These are phyloP conservation scores for Gracilaria domingensis DNA, from an alignment of 23 red algal genomes.

Conservation along the genomic window DNA sequence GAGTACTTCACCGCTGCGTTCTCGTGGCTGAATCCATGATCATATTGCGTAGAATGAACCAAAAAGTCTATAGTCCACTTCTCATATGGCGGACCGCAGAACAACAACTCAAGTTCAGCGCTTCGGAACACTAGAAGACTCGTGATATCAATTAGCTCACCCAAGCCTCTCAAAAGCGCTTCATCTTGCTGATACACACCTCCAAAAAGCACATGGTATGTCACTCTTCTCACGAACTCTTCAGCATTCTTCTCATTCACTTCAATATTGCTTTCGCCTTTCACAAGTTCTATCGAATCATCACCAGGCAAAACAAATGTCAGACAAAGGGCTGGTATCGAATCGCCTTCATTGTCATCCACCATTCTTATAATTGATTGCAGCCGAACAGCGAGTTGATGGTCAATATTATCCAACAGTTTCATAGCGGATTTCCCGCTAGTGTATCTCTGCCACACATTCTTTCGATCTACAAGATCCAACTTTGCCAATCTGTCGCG, in stretches of 20 bases:
- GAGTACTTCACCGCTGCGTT: conserved; percentile 81
- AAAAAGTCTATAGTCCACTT: conserved; percentile 86
- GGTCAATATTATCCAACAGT: conserved; percentile 80
- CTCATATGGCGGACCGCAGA: conserved; percentile 90
- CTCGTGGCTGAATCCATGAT: conserved; percentile 95
- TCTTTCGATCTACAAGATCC: conserved; percentile 13
- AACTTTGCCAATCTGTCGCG: conserved; percentile 6
- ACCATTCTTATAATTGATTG: conserved; percentile 73
- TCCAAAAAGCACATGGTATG: conserved; percentile 74
- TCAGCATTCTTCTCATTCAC: conserved; percentile 83
- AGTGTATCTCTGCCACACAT: conserved; percentile 48
- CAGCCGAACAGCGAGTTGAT: conserved; percentile 78
- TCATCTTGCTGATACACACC: conserved; percentile 80
- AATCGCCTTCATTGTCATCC: conserved; percentile 52
- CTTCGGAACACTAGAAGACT: conserved; percentile 74
- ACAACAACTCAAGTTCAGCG: conserved; percentile 80
- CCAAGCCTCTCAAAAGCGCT: conserved; percentile 82
- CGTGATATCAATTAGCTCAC: conserved; percentile 66
- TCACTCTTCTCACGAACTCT: conserved; percentile 77
- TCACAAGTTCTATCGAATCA: conserved; percentile 81
- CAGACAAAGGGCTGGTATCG: conserved; percentile 75
- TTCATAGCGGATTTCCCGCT: conserved; percentile 48
- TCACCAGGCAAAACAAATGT: conserved; percentile 88
- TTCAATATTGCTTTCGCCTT: conserved; percentile 57
- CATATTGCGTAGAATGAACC: conserved; percentile 81